phyloP scores from a whole-genome alignment of 371 early-diverging fungal genomes.

The Syncephalis fuscata region DNA sequence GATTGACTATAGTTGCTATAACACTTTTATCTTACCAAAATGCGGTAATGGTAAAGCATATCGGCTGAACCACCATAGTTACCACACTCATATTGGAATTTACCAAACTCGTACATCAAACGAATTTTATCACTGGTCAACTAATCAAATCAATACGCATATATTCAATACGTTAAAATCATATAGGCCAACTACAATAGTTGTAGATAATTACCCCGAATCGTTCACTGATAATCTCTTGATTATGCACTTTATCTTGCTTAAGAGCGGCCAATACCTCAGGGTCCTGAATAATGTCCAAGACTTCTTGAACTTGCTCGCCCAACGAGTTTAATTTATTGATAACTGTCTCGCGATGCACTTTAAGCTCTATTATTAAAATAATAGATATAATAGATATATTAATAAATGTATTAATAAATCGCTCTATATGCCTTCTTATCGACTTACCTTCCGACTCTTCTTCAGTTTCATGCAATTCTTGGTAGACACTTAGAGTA shows the following conservation, averaged over 20 bases:
- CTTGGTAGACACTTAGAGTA: slow-evolving; percentile 58
- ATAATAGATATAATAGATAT: background rate
- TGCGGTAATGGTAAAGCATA: slow-evolving; percentile 83
- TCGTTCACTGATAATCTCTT: slow-evolving; percentile 67
- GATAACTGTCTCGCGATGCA: slow-evolving; percentile 57
- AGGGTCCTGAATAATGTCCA: slow-evolving; percentile 79
- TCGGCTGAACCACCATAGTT: slow-evolving; percentile 82
- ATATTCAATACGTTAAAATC: background rate
- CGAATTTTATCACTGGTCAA: slow-evolving; percentile 70
- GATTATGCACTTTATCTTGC: slow-evolving; percentile 80
- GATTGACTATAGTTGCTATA: slow-evolving; percentile 1
- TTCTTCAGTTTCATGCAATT: slow-evolving; percentile 49
- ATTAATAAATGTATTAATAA: no score
- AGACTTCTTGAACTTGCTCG: slow-evolving; percentile 60
- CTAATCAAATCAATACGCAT: slow-evolving; percentile 16
- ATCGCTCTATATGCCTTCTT: no score
- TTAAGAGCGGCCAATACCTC: slow-evolving; percentile 74
- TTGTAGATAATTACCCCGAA: slow-evolving; percentile 33
- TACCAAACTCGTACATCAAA: slow-evolving; percentile 69
- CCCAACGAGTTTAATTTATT: slow-evolving; percentile 51
- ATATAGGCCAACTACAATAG: background rate
- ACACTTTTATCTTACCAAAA: slow-evolving; percentile 40
- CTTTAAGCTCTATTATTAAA: slow-evolving; percentile 55
- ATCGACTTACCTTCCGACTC: slow-evolving; percentile 41
- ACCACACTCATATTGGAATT: slow-evolving; percentile 83